Base-by-base conservation (phyloP, 2,329 filamentous ascomycete genomes). In the Chaetomium globosum region DNA sequence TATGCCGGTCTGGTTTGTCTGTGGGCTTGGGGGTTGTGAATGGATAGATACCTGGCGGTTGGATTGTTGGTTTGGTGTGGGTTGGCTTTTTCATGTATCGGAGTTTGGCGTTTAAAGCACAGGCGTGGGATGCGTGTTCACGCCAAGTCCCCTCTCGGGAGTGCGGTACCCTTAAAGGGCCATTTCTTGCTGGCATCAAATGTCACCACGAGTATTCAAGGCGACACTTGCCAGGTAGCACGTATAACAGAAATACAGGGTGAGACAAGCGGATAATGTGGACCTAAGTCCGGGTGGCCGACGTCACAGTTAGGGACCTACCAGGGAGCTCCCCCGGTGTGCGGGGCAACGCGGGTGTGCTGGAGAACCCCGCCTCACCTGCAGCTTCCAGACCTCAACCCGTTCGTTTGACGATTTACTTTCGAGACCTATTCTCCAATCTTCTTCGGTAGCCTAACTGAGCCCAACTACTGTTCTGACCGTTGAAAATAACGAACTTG, bases 21-120 rank as follows among this genome's bases (percentile, higher is more conserved):
- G 57, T n/a, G 54, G 33, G 7, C 13, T 19, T 21, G 26, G 13
- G 4, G 6, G 23, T 19, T 26, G 30, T 33, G 16, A 7, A 43
- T 43, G 16, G 13, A 23, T 51, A 49, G 26, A 49, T 23, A 31
- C 31, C 19, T 31, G 60, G 54, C 23, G 57, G n/a, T 51, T 56
- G 53, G 66, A 28, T 7, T 64, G 55, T 28, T 48, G 39, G 55
- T 2, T 63, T 43, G 54, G 33, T n/a, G 16, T 31, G 30, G 13
- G 28, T 59, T 49, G 4, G 36, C 13, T 9, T 54, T 54, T 48
- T 33, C 13, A 39, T 39, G 28, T 13, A 21, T 33, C 43, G 53
- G 63, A 16, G 48, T 57, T 12, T 54, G 61, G 61, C 49, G 39
- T 52, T 39, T 26, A 26, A 16, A 23, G 33, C 9, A 9, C 26